Evolutionary conservation across 306 rosid species (phyloP).

Genomic region (Lathyrus tuberosus): DNA sequence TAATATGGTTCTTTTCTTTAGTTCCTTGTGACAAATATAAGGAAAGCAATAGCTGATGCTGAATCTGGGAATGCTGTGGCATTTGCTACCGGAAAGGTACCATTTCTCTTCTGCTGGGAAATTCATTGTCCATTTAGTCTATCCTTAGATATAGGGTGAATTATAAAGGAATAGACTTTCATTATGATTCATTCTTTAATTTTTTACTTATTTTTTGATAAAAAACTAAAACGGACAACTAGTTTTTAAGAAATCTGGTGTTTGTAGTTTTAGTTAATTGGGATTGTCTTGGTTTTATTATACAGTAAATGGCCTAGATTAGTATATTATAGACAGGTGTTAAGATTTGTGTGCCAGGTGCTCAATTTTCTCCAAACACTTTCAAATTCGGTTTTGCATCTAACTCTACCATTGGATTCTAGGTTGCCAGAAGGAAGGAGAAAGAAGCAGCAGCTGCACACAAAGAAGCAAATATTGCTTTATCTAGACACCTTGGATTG

Average conservation of each 20-base stretch:
- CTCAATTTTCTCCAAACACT: constrained; percentile 2
- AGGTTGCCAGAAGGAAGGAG: constrained; percentile 93
- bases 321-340: constrained; percentile 1
- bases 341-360: not conserved
- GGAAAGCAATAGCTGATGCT: constrained; percentile 80
- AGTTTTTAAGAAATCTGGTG: not conserved
- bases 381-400: constrained; percentile 1
- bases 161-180: not conserved
- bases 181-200: not conserved
- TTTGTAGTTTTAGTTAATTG: not conserved
- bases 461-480: constrained; percentile 67
- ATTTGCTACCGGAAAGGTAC: constrained; percentile 86
- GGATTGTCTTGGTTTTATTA: constrained; percentile 14
- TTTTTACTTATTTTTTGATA: not conserved
- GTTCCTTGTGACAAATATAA: constrained; percentile 82
- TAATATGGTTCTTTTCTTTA: constrained; percentile 41
- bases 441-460: constrained; percentile 85
- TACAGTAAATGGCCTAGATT: constrained; percentile 5
- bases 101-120: not conserved
- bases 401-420: constrained; percentile 31
- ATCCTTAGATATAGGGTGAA: not conserved
- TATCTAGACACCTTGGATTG: constrained; percentile 51
- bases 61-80: constrained; percentile 70
- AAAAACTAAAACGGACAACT: not conserved
- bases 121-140: constrained; percentile 9